These are phyloP conservation scores for Aspergillus udagawae DNA, from an alignment of 2,329 filamentous ascomycete species.

Conservation along the genomic window DNA sequence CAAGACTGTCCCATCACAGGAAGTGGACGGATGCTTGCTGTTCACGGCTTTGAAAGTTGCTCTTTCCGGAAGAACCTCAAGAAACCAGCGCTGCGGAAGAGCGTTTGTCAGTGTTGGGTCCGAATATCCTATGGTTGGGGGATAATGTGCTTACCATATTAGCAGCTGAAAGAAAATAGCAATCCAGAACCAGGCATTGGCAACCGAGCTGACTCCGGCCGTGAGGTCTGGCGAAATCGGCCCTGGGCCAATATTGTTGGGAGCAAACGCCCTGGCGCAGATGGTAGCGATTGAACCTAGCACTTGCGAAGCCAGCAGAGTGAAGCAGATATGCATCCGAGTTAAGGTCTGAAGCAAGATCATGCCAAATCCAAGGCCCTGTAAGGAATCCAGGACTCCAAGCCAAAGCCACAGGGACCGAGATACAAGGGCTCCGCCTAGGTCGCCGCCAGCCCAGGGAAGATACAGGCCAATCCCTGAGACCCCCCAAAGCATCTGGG, in stretches of 20 bases:
- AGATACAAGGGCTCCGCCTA: constrained; percentile 53
- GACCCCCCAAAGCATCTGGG: constrained; percentile 64
- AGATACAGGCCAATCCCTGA: constrained; percentile 58
- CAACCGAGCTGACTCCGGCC: constrained; percentile 43
- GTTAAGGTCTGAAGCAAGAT: constrained; percentile 63
- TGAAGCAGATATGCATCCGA: constrained; percentile 61
- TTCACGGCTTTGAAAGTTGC: constrained; percentile 42
- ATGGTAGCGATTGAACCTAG: constrained; percentile 61
- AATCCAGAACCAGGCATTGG: constrained; percentile 58
- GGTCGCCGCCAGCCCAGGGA: constrained; percentile 57
- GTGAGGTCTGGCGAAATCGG: constrained; percentile 61
- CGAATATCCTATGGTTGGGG: background rate
- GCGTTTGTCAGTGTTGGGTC: background rate
- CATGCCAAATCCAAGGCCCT: constrained; percentile 66
- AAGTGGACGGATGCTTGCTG: background rate
- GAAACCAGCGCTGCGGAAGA: constrained; percentile 32
- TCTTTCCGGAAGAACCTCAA: constrained; percentile 44
- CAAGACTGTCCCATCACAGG: background rate
- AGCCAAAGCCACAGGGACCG: constrained; percentile 64
- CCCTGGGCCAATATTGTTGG: constrained; percentile 59
- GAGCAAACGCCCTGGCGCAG: constrained; percentile 56
- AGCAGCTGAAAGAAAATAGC: constrained; percentile 54
- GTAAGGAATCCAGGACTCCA: constrained; percentile 60
- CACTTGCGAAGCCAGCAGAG: constrained; percentile 58
- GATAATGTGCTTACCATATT: constrained; percentile 51